Base-by-base conservation (phyloP, 148 eudicot genomes). In the Fagopyrum esculentum region DNA sequence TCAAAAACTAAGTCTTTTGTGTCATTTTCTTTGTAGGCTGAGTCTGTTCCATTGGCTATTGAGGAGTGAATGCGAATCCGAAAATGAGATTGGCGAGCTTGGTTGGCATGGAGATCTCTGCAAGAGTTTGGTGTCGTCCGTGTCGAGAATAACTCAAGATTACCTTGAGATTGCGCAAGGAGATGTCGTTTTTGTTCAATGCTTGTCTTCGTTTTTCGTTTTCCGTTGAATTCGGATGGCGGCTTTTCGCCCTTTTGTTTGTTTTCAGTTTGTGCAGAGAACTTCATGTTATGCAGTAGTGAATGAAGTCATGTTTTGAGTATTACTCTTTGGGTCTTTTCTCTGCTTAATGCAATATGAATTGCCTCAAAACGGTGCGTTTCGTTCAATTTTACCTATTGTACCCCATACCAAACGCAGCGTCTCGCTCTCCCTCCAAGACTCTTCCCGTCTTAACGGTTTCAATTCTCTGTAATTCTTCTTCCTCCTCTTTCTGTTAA, bases 1-100 rank as follows among this genome's bases (percentile, higher is more conserved):
- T 59, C n/a, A 5, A n/a, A 16, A n/a, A 35, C 40, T 35, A 35
- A 35, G 40, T 35, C 40, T 35, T 35, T 35, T 35, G 40, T 43
- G 44, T 47, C 15, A 12, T 75, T 44, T 44, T 60, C 30, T 63
- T 10, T 51, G 70, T 89, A 95, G 98, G 98, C 98, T 46, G 93
- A 87, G 80, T 84, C 92, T 15, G 97, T 95, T 76, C 98, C 98
- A 2, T 81, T 82, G 85, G 90, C 96, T 75, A 78, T 81, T 30
- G 97, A 94, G 73, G 85, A 82, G 45, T 78, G 50, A 66, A 78
- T 15, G 40, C 30, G 63, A n/a, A 35, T 43, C 19, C 9, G 46
- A 13, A 3, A 63, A 30, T 13, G 69, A 63, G 69, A 63, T 30
- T 63, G 12, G 44, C 5, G 71, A 66, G 47, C 46, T 40, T 7